Base-by-base conservation (phyloP, 2,329 filamentous ascomycete species). In the Nemania sp. region DNA sequence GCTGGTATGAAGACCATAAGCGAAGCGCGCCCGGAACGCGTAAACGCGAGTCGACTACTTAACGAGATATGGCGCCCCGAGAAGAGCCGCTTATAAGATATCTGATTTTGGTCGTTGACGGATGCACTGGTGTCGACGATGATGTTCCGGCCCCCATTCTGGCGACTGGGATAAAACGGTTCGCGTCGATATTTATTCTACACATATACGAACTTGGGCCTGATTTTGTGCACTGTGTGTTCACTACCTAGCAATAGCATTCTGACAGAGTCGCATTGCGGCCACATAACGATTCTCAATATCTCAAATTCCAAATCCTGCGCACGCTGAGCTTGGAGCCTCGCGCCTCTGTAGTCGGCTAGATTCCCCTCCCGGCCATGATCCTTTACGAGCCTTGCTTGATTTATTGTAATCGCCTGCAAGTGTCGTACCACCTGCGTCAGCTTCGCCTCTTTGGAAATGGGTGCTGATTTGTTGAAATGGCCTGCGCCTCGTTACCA, bases 401-500 rank as follows among this genome's bases (percentile, higher is more conserved):
- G 66, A 86, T 71, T 83, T 72, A 76, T 88, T 88, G 75, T 75
- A 74, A 57, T 86, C 86, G 57, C 70, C 79, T 20, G 74, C 80
- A 56, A 87, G 72, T 12, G 86, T 88, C 78, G 87, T 82, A 64
- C 86, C 84, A 66, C 85, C 79, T 21, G 79, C 79, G 40, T 80
- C 79, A 12, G 80, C 82, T 13, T 79, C 73, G 40, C 75, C 77
- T 42, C 83, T 83, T 54, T 77, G 76, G 81, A 89, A 89, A 57
- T 84, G 83, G 54, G 86, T 89, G 52, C 80, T 80, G 66, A 89
- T 87, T 65, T 83, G 81, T 75, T 89, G 86, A 78, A 87, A 88
- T 47, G 86, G 86, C 51, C 80, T 75, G 62, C 86, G 81, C 12
- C 76, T 72, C 20, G 85, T 87, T 42, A n/a, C n/a, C n/a, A n/a